Evolutionary conservation across 225 moss, liverwort and hornwort genomes (phyloP), one percentile per base, ranked within the genome.

Genomic region (Bryum argenteum): DNA sequence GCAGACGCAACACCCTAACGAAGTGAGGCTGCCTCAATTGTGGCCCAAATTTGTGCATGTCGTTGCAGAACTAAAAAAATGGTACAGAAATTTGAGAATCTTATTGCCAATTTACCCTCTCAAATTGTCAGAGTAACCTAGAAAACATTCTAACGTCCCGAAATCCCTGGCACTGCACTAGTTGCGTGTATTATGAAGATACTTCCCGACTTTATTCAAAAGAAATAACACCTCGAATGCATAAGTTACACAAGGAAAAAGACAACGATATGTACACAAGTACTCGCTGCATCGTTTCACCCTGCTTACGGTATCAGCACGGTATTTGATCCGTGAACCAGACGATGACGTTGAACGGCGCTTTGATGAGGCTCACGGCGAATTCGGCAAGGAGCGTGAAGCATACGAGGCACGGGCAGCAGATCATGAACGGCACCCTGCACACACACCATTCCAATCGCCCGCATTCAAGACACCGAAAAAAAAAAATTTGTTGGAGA

Each of bases 291-390:
- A 41, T 71, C 58, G 18, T 47, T 47, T 33, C 11, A 63, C 63
- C 8, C 54, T 41, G 2, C n/a, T n/a, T 38, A 23, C 24, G 42
- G 7, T 11, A 15, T 93, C 87, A 95, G 81, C 95, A 95, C 19
- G 95, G 95, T 63, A 95, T 95, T 59, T 86, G 66, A 5, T 77
- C 67, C 6, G 95, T 95, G 74, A 95, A 95, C 95, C 95, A 95
- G 51, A 55, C 84, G 6, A 88, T 86, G 24, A 95, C 86, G 3
- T 61, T 78, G 53, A 95, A 62, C 33, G 95, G 95, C 41, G 90
- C 76, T 71, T 92, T 87, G 79, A 95, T 92, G 70, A 95, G 86
- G 58, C 77, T 90, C 68, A 92, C 86, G 28, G 92, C 95, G 57
- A 95, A 80, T 71, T 79, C 88, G 39, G 77, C 67, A 40, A 95